Evolutionary conservation across 1,284 basidiomycete species (phyloP).

Genomic region (Cryptococcus maquisensis): DNA sequence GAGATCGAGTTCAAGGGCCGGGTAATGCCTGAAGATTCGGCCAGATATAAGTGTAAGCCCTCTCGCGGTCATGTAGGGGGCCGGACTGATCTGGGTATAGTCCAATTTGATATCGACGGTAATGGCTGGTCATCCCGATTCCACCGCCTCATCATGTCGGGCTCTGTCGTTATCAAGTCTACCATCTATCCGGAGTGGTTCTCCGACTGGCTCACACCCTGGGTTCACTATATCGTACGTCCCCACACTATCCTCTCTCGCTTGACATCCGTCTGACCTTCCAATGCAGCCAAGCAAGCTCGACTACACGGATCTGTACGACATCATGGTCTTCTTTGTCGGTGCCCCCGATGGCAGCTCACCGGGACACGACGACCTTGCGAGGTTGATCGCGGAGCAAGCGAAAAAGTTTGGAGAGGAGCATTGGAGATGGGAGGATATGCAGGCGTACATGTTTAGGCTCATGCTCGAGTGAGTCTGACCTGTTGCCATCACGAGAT

Average conservation of each 20-base stretch:
- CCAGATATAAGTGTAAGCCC: slow-evolving; percentile 42
- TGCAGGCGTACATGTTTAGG: slow-evolving; percentile 52
- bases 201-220: slow-evolving; percentile 49
- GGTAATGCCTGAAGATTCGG: slow-evolving; percentile 33
- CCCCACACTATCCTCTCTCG: neutral
- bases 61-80: neutral
- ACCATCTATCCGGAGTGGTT: slow-evolving; percentile 52
- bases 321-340: slow-evolving; percentile 52
- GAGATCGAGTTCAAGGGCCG: slow-evolving; percentile 35
- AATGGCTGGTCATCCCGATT: slow-evolving; percentile 44
- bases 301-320: slow-evolving; percentile 53
- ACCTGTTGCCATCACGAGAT: too few species aligned
- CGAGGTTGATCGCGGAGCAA: slow-evolving; percentile 48
- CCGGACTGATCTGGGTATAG: slow-evolving; percentile 4
- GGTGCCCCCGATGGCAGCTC: slow-evolving; percentile 45
- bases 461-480: slow-evolving; percentile 37
- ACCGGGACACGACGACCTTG: slow-evolving; percentile 49
- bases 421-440: slow-evolving; percentile 53
- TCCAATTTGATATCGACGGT: slow-evolving; percentile 41
- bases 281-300: slow-evolving; percentile 45
- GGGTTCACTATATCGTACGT: slow-evolving; percentile 49
- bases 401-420: slow-evolving; percentile 48
- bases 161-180: slow-evolving; percentile 50
- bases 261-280: slow-evolving; percentile 1
- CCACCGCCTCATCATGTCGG: slow-evolving; percentile 46